These are phyloP conservation scores for Dissophora globulifera DNA, from an alignment of 192 early-diverging fungal genomes.

Conservation along the genomic window DNA sequence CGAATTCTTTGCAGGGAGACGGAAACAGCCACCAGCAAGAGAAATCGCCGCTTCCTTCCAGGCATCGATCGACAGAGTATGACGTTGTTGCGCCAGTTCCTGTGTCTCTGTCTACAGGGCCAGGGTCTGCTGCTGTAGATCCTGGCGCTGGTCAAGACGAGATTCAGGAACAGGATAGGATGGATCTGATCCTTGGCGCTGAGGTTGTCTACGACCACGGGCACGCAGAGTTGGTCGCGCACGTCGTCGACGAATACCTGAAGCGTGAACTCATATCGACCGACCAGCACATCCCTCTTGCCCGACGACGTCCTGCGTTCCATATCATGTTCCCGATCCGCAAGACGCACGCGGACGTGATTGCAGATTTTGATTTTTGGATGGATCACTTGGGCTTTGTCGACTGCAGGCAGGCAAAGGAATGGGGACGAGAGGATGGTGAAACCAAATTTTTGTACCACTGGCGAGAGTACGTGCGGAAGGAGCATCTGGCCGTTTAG, in stretches of 20 bases:
- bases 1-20: conserved; percentile 17
- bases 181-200: conserved; percentile 58
- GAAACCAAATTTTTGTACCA: conserved; percentile 51
- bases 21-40: not conserved
- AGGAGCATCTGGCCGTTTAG: conserved; percentile 46
- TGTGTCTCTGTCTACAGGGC: not conserved
- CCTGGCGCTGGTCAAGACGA: conserved; percentile 1
- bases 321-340: conserved; percentile 66
- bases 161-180: conserved; percentile 21
- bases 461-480: conserved; percentile 49
- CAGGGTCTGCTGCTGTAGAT: not conserved
- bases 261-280: conserved; percentile 29
- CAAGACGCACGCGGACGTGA: conserved; percentile 56
- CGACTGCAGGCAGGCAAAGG: conserved; percentile 32
- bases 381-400: conserved; percentile 57
- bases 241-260: conserved; percentile 57
- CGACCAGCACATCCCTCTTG: not conserved
- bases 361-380: conserved; percentile 58
- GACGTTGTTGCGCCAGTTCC: conserved; percentile 9
- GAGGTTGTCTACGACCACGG: conserved; percentile 66
- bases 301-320: conserved; percentile 40
- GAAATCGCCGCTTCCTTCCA: too few relatives aligned
- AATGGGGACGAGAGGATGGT: conserved; percentile 52
- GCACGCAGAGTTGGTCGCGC: conserved; percentile 60
- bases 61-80: conserved; percentile 20